Base-by-base conservation (phyloP, 345 rosid species). In the Pistacia vera region DNA sequence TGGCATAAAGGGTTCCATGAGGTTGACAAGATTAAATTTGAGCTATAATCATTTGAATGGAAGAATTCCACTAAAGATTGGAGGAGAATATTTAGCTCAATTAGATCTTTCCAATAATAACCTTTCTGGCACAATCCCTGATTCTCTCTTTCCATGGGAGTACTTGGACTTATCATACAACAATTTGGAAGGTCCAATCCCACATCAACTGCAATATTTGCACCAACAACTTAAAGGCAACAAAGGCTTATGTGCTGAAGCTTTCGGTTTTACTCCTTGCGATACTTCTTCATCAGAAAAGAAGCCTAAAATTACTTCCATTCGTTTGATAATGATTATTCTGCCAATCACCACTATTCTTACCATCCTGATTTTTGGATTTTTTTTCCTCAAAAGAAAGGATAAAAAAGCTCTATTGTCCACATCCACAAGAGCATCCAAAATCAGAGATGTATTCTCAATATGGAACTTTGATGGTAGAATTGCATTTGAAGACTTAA, bases 401-500 rank as follows among this genome's bases (percentile, higher is more conserved):
- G 4, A 13, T 14, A 63, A 28, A 2, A 35, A 35, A 2, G 0
- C 22, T 63, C 5, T 41, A 22, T 1, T 33, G 25, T 25, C 25
- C 25, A 25, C 25, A 25, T 25, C 25, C 25, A n/a, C 56, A 2
- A 14, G 20, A 14, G 25, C 9, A 22, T 38, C 55, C 1, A 49
- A 49, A 1, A 68, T 49, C 12, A 61, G 54, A 48, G 68, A 68
- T 76, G 5, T 59, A 0, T 77, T 77, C 54, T 69, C 70, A 9
- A 20, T 70, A 2, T 70, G 74, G 80, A 63, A 44, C 9, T 65
- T 48, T 13, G 61, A 77, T 44, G 80, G 76, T 28, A 44, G 7
- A 3, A 58, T 77, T 16, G 67, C 66, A 14, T 77, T 54, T 20
- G 60, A 77, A 46, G 76, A 77, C 66, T 64, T 77, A 20, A 48